phyloP scores from a whole-genome alignment of 2,329 filamentous ascomycete genomes.

The Ophiocordyceps camponoti-rufipedis region DNA sequence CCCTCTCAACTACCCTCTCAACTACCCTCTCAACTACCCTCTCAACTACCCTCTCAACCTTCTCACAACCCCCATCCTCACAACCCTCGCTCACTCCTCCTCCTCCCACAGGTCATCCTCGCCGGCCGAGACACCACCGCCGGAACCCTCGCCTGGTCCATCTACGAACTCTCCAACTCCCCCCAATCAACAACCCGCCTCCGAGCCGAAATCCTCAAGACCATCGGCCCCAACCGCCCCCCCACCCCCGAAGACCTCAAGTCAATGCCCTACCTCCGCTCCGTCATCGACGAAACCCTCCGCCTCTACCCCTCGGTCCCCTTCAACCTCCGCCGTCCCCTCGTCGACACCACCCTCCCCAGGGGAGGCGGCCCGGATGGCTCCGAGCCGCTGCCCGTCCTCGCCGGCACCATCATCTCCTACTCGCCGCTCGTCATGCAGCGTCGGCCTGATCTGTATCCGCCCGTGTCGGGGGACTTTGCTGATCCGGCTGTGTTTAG shows the following conservation, averaged over 20 bases:
- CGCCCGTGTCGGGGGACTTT: slow-evolving; percentile 23
- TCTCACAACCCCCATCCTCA: no score
- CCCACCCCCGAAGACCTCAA: slow-evolving; percentile 71
- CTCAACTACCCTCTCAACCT: no score
- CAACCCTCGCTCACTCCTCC: no score
- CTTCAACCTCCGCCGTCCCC: slow-evolving; percentile 57
- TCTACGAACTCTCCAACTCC: slow-evolving; percentile 65
- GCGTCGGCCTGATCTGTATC: slow-evolving; percentile 45
- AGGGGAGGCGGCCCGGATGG: slow-evolving; percentile 49
- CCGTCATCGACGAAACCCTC: slow-evolving; percentile 59
- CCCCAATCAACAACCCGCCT: slow-evolving; percentile 50
- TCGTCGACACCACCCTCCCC: slow-evolving; percentile 59
- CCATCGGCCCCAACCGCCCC: slow-evolving; percentile 41
- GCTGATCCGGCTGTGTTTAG: slow-evolving; percentile 31
- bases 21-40: no score
- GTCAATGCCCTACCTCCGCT: slow-evolving; percentile 65
- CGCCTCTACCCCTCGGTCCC: slow-evolving; percentile 64
- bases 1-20: no score
- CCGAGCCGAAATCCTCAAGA: slow-evolving; percentile 50
- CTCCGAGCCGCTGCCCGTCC: slow-evolving; percentile 41
- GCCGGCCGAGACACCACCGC: slow-evolving; percentile 83
- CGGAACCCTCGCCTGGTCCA: slow-evolving; percentile 57
- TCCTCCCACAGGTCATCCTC: slow-evolving; percentile 36
- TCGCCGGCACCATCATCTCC: slow-evolving; percentile 44
- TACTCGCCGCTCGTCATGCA: slow-evolving; percentile 60